Evolutionary conservation across 768 basidiomycete genomes (phyloP), one percentile per base, ranked within the genome.

Genomic region (Gymnopilus dilepis): DNA sequence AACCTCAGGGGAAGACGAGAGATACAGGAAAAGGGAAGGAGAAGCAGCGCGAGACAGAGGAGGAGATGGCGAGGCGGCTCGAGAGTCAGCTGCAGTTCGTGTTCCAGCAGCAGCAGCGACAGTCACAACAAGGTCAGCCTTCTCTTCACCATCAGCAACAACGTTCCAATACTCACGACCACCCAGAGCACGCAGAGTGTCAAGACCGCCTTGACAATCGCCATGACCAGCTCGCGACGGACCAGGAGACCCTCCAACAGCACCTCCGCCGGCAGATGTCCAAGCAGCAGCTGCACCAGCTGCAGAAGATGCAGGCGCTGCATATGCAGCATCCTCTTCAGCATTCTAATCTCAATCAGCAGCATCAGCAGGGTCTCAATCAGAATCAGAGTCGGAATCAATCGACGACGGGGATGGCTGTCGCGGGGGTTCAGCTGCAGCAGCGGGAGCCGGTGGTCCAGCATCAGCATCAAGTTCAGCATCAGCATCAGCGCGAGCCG

Each of bases 1-100:
- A n/a, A n/a, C n/a, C n/a, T n/a, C n/a, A n/a, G n/a, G n/a, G n/a
- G n/a, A n/a, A n/a, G n/a, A n/a, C n/a, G n/a, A n/a, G n/a, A n/a
- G n/a, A n/a, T n/a, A n/a, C n/a, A n/a, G n/a, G n/a, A n/a, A 64
- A 65, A 48, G 66, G 55, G 50, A 67, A 68, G 58, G 66, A 56
- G 55, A 67, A 58, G 62, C 65, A 54, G 55, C 54, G 42, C 47
- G 63, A 63, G 26, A 55, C 21, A 21, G 51, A 38, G 4, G 56
- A 33, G 19, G 26, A 43, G 34, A 42, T 56, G 22, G 31, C 40
- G 17, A 40, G 62, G 26, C 58, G 51, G 12, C 54, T 58, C 11
- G 59, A 64, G 28, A 56, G 58, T 4, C 61, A 56, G 12, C 57
- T 57, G 19, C 52, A 60, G 15, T 37, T 37, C 34, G 34, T 9